Conservation (phyloP, 1,284 basidiomycete genomes). For the Apiotrichum siamense region DNA sequence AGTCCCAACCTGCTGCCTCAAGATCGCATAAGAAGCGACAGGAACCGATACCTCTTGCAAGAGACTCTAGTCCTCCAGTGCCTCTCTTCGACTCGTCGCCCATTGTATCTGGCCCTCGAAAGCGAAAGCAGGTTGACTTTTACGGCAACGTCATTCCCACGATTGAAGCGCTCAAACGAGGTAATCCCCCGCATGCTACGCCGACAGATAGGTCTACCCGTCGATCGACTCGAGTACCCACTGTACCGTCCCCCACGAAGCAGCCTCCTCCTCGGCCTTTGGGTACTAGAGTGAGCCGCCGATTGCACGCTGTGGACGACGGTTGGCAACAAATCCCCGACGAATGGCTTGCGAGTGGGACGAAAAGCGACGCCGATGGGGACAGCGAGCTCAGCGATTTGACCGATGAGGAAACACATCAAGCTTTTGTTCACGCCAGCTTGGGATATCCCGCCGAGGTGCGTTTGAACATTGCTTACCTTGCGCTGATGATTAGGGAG, state of each 20-base stretch:
- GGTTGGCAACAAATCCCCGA: constrained; percentile 48
- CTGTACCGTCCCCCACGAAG: not conserved
- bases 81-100: not conserved
- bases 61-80: constrained; percentile 14
- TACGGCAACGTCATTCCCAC: constrained; percentile 40
- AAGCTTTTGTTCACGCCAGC: constrained; percentile 14
- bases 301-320: constrained; percentile 32
- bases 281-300: constrained; percentile 35
- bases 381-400: constrained; percentile 45
- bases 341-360: constrained; percentile 36
- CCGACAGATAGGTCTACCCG: constrained; percentile 17
- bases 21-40: constrained; percentile 25
- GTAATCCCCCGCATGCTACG: constrained; percentile 5
- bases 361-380: constrained; percentile 16
- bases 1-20: constrained; percentile 11
- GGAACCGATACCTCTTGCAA: not conserved
- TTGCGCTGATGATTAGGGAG: not conserved
- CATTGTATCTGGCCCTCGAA: constrained; percentile 24
- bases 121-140: constrained; percentile 33
- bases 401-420: constrained; percentile 40
- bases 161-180: constrained; percentile 33
- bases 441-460: not conserved
- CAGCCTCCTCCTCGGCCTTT: constrained; percentile 20
- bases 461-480: not conserved
- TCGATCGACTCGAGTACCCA: constrained; percentile 1